A percentile compares a stretch with the other conserved stretches of the same genome.
Evolutionary conservation across 2,329 filamentous ascomycete species (phyloP).

Genomic region (Fusarium devonianum): DNA sequence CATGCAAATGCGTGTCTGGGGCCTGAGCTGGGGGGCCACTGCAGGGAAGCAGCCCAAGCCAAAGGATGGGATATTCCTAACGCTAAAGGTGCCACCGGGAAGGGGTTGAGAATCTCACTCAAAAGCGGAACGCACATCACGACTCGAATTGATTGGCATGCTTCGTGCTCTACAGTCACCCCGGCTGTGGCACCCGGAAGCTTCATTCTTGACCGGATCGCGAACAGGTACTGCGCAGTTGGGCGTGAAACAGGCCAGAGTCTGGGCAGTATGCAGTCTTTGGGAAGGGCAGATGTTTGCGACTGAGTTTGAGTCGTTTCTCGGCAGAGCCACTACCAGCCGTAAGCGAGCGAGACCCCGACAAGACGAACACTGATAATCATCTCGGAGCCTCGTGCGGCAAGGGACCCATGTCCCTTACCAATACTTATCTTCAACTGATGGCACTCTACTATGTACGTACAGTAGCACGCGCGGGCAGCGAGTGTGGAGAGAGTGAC

Average conservation of each 20-base stretch:
- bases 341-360: constrained; percentile 14
- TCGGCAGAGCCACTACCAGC: constrained; percentile 1
- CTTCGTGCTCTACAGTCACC: constrained; percentile 25
- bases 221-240: too few species aligned
- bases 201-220: constrained; percentile 22
- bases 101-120: constrained; percentile 41
- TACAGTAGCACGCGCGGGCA: constrained; percentile 13
- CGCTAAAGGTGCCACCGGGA: constrained; percentile 39
- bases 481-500: constrained; percentile 5
- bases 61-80: constrained; percentile 37
- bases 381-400: constrained; percentile 24
- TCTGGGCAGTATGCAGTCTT: constrained; percentile 31
- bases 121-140: constrained; percentile 42
- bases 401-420: background rate
- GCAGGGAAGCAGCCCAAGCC: constrained; percentile 27
- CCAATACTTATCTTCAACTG: background rate
- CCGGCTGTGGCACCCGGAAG: constrained; percentile 18
- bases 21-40: constrained; percentile 20
- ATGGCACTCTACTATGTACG: constrained; percentile 12
- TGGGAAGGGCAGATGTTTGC: constrained; percentile 35
- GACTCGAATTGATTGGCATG: constrained; percentile 39
- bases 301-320: constrained; percentile 28
- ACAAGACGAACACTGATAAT: constrained; percentile 13
- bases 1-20: constrained; percentile 21
- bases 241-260: constrained; percentile 36